These are phyloP conservation scores for Entoloma clypeatum DNA, from an alignment of 1,284 basidiomycete genomes.

Conservation along the genomic window DNA sequence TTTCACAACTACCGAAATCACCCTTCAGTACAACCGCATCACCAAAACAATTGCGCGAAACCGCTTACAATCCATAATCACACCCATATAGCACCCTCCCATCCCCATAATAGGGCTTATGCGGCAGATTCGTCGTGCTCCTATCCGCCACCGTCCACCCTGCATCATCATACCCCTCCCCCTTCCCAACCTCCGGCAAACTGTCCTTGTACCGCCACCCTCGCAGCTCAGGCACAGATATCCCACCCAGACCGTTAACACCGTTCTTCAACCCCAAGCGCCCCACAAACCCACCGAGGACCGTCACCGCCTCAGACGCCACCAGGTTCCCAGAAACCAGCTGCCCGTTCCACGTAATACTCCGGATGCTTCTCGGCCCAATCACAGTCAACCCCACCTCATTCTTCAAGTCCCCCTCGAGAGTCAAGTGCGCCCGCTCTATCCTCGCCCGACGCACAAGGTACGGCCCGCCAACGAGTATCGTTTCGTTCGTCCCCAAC, in stretches of 20 bases:
- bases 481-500: slow-evolving; percentile 46
- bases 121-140: slow-evolving; percentile 66
- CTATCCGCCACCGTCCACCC: slow-evolving; percentile 64
- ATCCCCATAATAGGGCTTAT: slow-evolving; percentile 66
- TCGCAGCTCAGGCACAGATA: slow-evolving; percentile 37
- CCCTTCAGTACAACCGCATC: not conserved
- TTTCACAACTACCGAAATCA: slow-evolving; percentile 58
- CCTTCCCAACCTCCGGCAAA: slow-evolving; percentile 58
- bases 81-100: slow-evolving; percentile 73
- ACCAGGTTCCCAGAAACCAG: slow-evolving; percentile 36
- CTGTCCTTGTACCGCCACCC: slow-evolving; percentile 71
- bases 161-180: slow-evolving; percentile 51
- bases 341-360: slow-evolving; percentile 70
- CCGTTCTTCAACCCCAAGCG: slow-evolving; percentile 21
- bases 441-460: slow-evolving; percentile 49
- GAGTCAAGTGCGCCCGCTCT: slow-evolving; percentile 32
- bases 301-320: slow-evolving; percentile 28
- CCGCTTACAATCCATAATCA: slow-evolving; percentile 76
- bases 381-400: slow-evolving; percentile 47
- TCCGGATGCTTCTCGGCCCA: slow-evolving; percentile 44
- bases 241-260: slow-evolving; percentile 20
- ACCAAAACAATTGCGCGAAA: slow-evolving; percentile 2
- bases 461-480: slow-evolving; percentile 56
- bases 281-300: slow-evolving; percentile 38
- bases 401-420: slow-evolving; percentile 47